Base-by-base conservation (phyloP, 805 yeast species). In the Ogataea paraovalis region DNA sequence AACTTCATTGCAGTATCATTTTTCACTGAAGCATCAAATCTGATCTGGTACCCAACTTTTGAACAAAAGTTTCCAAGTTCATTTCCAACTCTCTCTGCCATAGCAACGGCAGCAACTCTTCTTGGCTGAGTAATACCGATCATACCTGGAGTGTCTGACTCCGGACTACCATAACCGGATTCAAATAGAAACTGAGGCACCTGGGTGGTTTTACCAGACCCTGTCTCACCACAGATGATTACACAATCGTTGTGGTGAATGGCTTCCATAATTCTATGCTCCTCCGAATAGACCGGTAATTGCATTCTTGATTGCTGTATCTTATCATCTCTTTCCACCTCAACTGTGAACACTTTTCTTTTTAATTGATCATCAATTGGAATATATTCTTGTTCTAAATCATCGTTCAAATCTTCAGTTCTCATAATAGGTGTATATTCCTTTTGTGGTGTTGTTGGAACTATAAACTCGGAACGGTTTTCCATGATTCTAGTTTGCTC, bases 121-220 rank as follows among this genome's bases (percentile, higher is more conserved):
- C 96, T 79, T 2, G 96, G 96, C 68, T 94, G 99, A 0, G 99
- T 94, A 21, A 94, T 75, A 48, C 97, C 99, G 58, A 94, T 88
- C 91, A 92, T 85, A 1, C 98, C 98, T 0, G 96, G 92, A 12
- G 82, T 79, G 7, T 80, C 80, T 6, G 80, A 70, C 7, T 75
- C 74, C 6, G 63, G 55, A 39, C 69, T 65, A 4, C 97, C 97
- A 61, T 85, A 92, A 1, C 98, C 98, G 0, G 96, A 80, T 67
- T 94, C 99, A 61, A 82, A 89, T 40, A 94, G 68, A 60, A 94
- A 94, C 64, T 94, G 99, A 0, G 99, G 99, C 4, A 94, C 91
- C 68, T 94, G 99, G 0, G 99, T 94, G 1, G 99, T 94, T 65
- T 94, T 94, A 68, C 99, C 99, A 2, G 97, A 90, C 58, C 99